Evolutionary conservation across 2,329 filamentous ascomycete species (phyloP).

Genomic region (Lomentospora prolificans): DNA sequence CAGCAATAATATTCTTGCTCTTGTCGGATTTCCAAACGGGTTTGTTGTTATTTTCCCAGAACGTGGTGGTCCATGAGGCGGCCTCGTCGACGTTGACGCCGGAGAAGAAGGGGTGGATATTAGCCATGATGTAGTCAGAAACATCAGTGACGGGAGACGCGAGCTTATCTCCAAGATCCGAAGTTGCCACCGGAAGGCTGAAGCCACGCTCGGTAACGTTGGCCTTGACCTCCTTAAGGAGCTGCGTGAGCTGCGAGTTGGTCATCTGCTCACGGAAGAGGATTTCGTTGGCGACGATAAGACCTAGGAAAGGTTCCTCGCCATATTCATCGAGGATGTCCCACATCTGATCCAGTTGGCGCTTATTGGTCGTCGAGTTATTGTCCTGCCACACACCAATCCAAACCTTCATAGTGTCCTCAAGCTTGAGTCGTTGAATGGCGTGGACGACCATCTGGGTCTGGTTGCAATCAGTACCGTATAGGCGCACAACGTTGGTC

Average conservation of each 20-base stretch:
- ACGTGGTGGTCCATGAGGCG: conserved; percentile 70
- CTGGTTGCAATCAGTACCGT: conserved; percentile 96
- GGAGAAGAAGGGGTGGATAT: conserved; percentile 93
- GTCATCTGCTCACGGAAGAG: conserved; percentile 70
- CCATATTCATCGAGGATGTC: conserved; percentile 63
- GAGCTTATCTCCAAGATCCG: conserved; percentile 87
- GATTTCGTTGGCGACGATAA: conserved; percentile 76
- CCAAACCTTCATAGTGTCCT: conserved; percentile 75
- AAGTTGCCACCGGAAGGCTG: conserved; percentile 70
- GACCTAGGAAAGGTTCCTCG: conserved; percentile 61
- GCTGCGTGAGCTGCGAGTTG: conserved; percentile 46
- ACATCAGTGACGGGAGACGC: conserved; percentile 53
- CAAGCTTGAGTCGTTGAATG: conserved; percentile 62
- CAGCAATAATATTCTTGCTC: conserved; percentile 69
- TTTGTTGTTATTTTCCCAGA: conserved; percentile 67
- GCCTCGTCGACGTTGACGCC: conserved; percentile 61
- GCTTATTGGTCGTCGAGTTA: conserved; percentile 72
- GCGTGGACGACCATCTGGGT: conserved; percentile 87
- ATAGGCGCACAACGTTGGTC: conserved; percentile 78
- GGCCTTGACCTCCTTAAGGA: conserved; percentile 59
- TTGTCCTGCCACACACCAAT: conserved; percentile 86
- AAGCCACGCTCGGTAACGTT: conserved; percentile 61
- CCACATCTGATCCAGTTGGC: conserved; percentile 80
- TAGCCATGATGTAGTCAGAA: conserved; percentile 88
- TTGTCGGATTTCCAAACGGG: conserved; percentile 52